Percentiles rank a stretch among this genome's conserved stretches.
phyloP scores from a whole-genome alignment of 2,329 filamentous ascomycete species.

The Fusarium graminum region DNA sequence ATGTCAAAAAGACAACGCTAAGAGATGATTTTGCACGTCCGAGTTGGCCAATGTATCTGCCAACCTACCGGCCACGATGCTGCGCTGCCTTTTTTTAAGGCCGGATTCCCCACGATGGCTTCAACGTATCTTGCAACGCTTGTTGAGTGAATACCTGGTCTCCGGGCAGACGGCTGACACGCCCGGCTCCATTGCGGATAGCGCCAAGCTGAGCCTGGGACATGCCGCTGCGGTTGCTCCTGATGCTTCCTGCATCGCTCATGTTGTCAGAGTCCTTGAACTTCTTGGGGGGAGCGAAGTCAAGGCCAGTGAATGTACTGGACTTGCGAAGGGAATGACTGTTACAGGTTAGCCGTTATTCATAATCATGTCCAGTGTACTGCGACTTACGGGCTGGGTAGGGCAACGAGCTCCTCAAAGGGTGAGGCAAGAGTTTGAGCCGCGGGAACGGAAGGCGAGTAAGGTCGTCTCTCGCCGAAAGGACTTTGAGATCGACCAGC shows the following conservation, averaged over 20 bases:
- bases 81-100: constrained; percentile 49
- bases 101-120: constrained; percentile 71
- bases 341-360: constrained; percentile 45
- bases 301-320: constrained; percentile 80
- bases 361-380: too few species aligned
- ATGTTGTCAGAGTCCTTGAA: constrained; percentile 73
- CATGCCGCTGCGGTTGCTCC: constrained; percentile 77
- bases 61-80: constrained; percentile 12
- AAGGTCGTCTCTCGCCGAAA: constrained; percentile 75
- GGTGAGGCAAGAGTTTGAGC: constrained; percentile 84
- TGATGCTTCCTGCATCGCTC: constrained; percentile 76
- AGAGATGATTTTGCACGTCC: constrained; percentile 23
- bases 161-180: constrained; percentile 85
- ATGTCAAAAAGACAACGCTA: constrained; percentile 45
- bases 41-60: constrained; percentile 12
- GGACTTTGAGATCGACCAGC: constrained; percentile 77
- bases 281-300: constrained; percentile 83
- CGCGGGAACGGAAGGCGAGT: constrained; percentile 77
- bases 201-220: constrained; percentile 77
- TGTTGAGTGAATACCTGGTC: constrained; percentile 84
- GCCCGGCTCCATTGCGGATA: constrained; percentile 85
- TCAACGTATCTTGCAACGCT: constrained; percentile 71
- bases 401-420: constrained; percentile 85
- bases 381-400: constrained; percentile 89
- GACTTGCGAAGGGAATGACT: constrained; percentile 82